A percentile compares a stretch with the other conserved stretches of the same genome.
These are phyloP conservation scores for Daldinia bambusicola DNA, from an alignment of 495 filamentous ascomycete genomes.

Conservation along the genomic window DNA sequence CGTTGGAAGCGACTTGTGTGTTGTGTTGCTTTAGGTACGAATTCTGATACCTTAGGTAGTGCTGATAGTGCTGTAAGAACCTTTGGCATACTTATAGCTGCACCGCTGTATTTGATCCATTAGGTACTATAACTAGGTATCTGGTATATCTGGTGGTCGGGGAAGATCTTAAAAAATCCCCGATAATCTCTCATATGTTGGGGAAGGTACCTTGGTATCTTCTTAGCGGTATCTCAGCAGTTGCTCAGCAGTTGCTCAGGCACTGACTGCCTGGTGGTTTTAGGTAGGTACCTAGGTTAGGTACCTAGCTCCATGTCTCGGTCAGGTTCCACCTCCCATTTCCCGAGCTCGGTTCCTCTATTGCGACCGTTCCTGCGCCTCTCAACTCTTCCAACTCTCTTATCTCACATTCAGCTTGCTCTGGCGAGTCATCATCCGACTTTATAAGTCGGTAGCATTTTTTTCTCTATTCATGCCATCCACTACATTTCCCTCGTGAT, in stretches of 20 bases:
- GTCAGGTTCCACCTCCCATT: constrained; percentile 10
- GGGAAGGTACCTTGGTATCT: neutral
- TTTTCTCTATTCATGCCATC: constrained; percentile 5
- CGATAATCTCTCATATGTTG: neutral
- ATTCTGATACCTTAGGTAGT: too few relatives aligned
- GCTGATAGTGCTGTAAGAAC: too few relatives aligned
- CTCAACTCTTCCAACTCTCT: constrained; percentile 14
- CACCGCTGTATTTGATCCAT: too few relatives aligned
- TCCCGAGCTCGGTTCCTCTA: constrained; percentile 21
- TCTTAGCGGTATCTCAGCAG: neutral
- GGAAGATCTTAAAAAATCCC: constrained; percentile 2
- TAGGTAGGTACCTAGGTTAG: too few relatives aligned
- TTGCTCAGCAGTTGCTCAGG: neutral
- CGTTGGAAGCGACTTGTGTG: too few relatives aligned
- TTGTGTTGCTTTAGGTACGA: too few relatives aligned
- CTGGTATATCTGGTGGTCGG: neutral
- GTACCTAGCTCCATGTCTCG: neutral
- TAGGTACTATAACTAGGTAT: neutral
- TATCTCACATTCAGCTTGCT: constrained; percentile 21
- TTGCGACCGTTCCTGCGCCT: constrained; percentile 11
- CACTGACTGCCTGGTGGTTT: neutral
- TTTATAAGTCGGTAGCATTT: constrained; percentile 20
- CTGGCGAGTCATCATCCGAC: constrained; percentile 21
- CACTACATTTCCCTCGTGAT: constrained; percentile 31
- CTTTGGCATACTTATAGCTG: too few relatives aligned